These are phyloP conservation scores for Lecanicillium sp. DNA, from an alignment of 2,329 filamentous ascomycete species.

Conservation along the genomic window DNA sequence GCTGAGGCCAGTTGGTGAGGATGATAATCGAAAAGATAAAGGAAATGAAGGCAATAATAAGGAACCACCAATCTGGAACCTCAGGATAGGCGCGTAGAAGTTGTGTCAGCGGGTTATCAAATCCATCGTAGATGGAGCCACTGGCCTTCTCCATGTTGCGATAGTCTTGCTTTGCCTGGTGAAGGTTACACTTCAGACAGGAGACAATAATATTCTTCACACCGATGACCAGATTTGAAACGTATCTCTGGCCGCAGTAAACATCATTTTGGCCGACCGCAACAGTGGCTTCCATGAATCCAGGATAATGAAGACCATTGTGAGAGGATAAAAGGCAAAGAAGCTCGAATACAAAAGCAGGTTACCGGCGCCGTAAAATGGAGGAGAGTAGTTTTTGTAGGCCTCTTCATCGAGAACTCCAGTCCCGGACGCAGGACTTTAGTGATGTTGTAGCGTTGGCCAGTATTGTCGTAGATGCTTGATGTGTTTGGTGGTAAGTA, in stretches of 20 bases:
- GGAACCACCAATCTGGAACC: conserved; percentile 40
- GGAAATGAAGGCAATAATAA: conserved; percentile 13
- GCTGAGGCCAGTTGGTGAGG: conserved; percentile 19
- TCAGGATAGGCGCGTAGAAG: conserved; percentile 36
- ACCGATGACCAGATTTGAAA: conserved; percentile 5
- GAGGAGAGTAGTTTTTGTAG: conserved; percentile 26
- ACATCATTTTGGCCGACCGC: conserved; percentile 6
- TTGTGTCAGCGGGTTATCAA: conserved; percentile 33
- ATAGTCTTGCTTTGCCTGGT: conserved; percentile 19
- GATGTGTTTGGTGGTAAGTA: conserved; percentile 42
- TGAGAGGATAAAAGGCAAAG: conserved; percentile 23
- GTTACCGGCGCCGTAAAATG: conserved; percentile 25
- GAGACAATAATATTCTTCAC: conserved; percentile 17
- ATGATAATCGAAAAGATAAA: conserved; percentile 25
- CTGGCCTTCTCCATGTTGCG: conserved; percentile 29
- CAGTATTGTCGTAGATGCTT: conserved; percentile 36
- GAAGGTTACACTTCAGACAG: conserved; percentile 26
- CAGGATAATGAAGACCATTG: conserved; percentile 25
- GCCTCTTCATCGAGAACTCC: conserved; percentile 22
- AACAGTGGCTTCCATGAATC: conserved; percentile 20
- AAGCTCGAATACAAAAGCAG: conserved; percentile 20
- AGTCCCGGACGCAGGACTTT: conserved; percentile 30
- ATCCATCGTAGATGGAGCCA: conserved; percentile 31
- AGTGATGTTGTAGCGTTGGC: conserved; percentile 29
- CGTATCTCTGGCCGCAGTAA: not conserved